A percentile compares a stretch with the other conserved stretches of the same genome.
Evolutionary conservation across 805 yeast genomes (phyloP).

Genomic region (Candida hispaniensis): DNA sequence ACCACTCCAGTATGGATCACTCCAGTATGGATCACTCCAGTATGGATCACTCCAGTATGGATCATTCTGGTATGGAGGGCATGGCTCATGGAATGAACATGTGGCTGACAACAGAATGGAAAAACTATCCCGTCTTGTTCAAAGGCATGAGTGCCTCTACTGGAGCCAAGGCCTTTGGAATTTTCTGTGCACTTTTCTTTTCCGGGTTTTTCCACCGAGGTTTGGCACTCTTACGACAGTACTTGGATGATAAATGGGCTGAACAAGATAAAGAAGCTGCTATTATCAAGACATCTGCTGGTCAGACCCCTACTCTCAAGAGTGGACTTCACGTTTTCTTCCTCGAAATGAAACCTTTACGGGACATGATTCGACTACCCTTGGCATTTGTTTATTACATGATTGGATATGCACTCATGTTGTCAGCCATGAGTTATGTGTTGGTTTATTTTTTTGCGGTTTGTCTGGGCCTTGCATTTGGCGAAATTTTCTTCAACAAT

Average conservation of each 20-base stretch:
- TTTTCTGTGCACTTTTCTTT: slow-evolving; percentile 11
- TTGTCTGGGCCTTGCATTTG: slow-evolving; percentile 15
- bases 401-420: slow-evolving; percentile 14
- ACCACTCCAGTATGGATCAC: slow-evolving; percentile 10
- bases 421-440: slow-evolving; percentile 14
- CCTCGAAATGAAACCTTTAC: not conserved
- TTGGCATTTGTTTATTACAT: slow-evolving; percentile 12
- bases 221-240: slow-evolving; percentile 9
- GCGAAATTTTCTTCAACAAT: slow-evolving; percentile 9
- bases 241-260: slow-evolving; percentile 15
- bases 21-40: slow-evolving; percentile 18
- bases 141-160: slow-evolving; percentile 13
- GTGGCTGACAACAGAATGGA: slow-evolving; percentile 15
- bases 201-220: slow-evolving; percentile 15
- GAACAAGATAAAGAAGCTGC: not conserved
- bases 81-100: slow-evolving; percentile 12
- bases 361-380: slow-evolving; percentile 3
- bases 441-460: slow-evolving; percentile 10
- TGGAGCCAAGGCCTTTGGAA: slow-evolving; percentile 12
- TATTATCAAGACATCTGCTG: not conserved
- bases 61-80: slow-evolving; percentile 2
- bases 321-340: slow-evolving; percentile 8
- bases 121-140: slow-evolving; percentile 7
- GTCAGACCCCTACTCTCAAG: slow-evolving; percentile 1
- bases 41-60: slow-evolving; percentile 21